These are phyloP conservation scores for Botrytis tulipae DNA, from an alignment of 2,329 filamentous ascomycete species.

Conservation along the genomic window DNA sequence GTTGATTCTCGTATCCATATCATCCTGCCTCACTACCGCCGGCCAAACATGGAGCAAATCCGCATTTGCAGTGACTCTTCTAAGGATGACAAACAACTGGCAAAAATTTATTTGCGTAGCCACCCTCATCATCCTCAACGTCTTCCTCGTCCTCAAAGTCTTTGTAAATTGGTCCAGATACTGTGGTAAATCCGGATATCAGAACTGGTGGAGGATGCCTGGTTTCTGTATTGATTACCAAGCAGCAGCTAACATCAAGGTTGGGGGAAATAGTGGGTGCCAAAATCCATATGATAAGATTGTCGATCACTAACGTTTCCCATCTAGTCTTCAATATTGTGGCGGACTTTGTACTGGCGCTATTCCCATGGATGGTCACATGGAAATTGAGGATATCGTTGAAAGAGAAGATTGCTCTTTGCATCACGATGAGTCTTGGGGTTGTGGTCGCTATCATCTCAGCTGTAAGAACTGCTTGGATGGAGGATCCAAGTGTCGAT, in stretches of 20 bases:
- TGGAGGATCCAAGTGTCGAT: slow-evolving; percentile 45
- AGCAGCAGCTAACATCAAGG: slow-evolving; percentile 47
- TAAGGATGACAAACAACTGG: slow-evolving; percentile 47
- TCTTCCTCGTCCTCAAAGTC: slow-evolving; percentile 48
- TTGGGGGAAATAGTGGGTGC: slow-evolving; percentile 49
- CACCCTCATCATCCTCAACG: slow-evolving; percentile 50
- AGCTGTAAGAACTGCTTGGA: slow-evolving; percentile 50
- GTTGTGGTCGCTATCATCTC: slow-evolving; percentile 51
- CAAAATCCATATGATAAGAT: slow-evolving; percentile 1
- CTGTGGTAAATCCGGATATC: slow-evolving; percentile 44
- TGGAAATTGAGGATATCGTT: slow-evolving; percentile 48
- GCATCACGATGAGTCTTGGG: slow-evolving; percentile 51
- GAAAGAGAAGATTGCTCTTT: slow-evolving; percentile 50
- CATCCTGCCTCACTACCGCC: slow-evolving; percentile 36
- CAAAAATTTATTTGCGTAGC: slow-evolving; percentile 48
- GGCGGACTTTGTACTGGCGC: slow-evolving; percentile 52
- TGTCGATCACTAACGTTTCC: slow-evolving; percentile 25
- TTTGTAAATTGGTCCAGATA: slow-evolving; percentile 51
- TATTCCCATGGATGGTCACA: slow-evolving; percentile 51
- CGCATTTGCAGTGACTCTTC: slow-evolving; percentile 37
- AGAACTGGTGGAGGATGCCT: slow-evolving; percentile 47
- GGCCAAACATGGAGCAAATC: slow-evolving; percentile 43
- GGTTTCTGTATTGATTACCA: slow-evolving; percentile 45
- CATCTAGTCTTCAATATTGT: slow-evolving; percentile 50
- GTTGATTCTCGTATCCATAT: slow-evolving; percentile 50